Evolutionary conservation across 139 green algal genomes (phyloP).

Genomic region (Bryopsis sp.): DNA sequence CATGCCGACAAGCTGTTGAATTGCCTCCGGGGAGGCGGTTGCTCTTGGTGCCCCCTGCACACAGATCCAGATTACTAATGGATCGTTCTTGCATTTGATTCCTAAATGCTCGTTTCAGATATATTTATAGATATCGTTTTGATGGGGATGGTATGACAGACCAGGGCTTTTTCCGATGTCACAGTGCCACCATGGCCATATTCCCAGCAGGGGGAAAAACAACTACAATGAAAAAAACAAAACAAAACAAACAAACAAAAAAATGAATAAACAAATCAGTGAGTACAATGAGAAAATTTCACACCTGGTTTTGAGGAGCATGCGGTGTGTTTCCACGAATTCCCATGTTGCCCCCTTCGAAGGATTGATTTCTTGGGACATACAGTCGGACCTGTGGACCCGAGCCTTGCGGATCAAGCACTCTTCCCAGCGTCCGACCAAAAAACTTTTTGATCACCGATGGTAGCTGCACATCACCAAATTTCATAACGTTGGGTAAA

Average conservation of each 20-base stretch:
- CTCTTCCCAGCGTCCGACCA: background rate
- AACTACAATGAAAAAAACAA: no score
- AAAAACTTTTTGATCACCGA: slow-evolving; percentile 5
- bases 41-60: background rate
- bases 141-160: no score
- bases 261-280: no score
- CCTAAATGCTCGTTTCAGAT: background rate
- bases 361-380: slow-evolving; percentile 7
- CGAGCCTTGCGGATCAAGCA: background rate
- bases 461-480: slow-evolving; percentile 13
- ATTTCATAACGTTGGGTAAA: background rate
- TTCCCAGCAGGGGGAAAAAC: no score
- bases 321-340: no score
- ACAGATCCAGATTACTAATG: background rate
- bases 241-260: no score
- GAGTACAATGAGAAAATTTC: no score
- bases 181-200: no score
- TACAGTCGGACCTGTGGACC: background rate
- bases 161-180: no score
- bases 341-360: no score
- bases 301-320: no score
- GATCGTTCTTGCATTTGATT: background rate
- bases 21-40: slow-evolving; percentile 36
- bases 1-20: slow-evolving; percentile 53
- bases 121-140: background rate